Percentiles rank a stretch among this genome's conserved stretches.
These are phyloP conservation scores for Meira nashicola DNA, from an alignment of 1,284 basidiomycete species.

Conservation along the genomic window DNA sequence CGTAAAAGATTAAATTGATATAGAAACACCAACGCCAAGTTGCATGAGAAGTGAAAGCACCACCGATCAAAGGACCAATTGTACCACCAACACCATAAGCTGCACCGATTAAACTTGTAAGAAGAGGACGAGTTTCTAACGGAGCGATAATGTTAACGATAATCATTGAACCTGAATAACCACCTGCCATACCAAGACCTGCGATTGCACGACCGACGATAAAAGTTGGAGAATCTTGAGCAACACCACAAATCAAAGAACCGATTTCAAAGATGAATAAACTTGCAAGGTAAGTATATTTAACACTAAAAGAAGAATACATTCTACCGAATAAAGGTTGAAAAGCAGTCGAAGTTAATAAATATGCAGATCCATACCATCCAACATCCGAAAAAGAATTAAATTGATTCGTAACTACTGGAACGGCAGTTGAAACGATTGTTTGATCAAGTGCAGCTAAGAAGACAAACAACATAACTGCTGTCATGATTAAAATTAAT, in stretches of 20 bases:
- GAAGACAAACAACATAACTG: conserved; percentile 10
- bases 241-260: conserved; percentile 36
- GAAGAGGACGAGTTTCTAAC: conserved; percentile 17
- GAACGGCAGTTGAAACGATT: conserved; percentile 40
- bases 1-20: conserved; percentile 26
- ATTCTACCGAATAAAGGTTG: conserved; percentile 38
- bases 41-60: conserved; percentile 32
- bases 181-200: conserved; percentile 35
- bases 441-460: conserved; percentile 28
- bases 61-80: conserved; percentile 27
- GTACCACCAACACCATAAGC: conserved; percentile 30
- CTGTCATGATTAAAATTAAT: background rate
- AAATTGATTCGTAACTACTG: conserved; percentile 33
- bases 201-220: conserved; percentile 41
- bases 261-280: conserved; percentile 38
- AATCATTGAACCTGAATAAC: conserved; percentile 32
- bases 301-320: conserved; percentile 33
- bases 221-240: conserved; percentile 29
- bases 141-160: conserved; percentile 28
- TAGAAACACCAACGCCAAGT: conserved; percentile 48
- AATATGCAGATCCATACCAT: conserved; percentile 41
- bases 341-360: conserved; percentile 36
- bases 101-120: conserved; percentile 25
- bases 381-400: conserved; percentile 29
- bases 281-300: conserved; percentile 26